Base-by-base conservation (phyloP, 495 filamentous ascomycete genomes). In the Ascobolus immersus region DNA sequence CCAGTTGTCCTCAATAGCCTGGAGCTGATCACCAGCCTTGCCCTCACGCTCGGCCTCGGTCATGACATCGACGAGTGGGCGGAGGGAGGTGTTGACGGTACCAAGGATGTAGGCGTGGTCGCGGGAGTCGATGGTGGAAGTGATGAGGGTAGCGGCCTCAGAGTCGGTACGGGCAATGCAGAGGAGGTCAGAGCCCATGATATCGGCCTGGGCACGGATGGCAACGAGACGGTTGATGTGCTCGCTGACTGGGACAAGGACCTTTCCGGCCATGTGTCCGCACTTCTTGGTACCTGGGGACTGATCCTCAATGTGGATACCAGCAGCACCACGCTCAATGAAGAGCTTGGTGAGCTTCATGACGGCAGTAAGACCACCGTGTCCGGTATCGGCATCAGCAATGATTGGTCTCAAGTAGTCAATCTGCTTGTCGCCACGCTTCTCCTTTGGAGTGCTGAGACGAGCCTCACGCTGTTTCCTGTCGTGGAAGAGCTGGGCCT, bases 311-410 rank as follows among this genome's bases (percentile, higher is more conserved):
- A 96, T 93, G 54, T 96, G 86, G 47, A 96, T 92, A 45, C 86
- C 86, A 26, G 86, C 86, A 21, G 86, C 86, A 49, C 86, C 86
- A 45, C n/a, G n/a, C n/a, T 96, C 86, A 40, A 96, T 58, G 58
- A 96, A 96, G 12, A 96, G 64, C 60, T 91, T 91, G 33, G 86
- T 96, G 34, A 96, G 69, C 64, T 96, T 96, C 89, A 96, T 93
- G 44, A 93, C 71, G 22, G 86, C 86, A 10, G 89, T 96, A 39
- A 96, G 61, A 47, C 86, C 86, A 43, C 86, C 86, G 56, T 96
- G 86, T 40, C 86, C 86, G 9, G 86, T 96, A 49, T 96, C 86
- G 22, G 86, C 86, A 57, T 96, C 86, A 29, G 86, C 86, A 46
- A 96, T 72, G 53, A 96, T 89, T 40, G 86, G 86, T 9, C 86